Conservation (phyloP, 371 early-diverging fungal genomes). For the Mucor saturninus region DNA sequence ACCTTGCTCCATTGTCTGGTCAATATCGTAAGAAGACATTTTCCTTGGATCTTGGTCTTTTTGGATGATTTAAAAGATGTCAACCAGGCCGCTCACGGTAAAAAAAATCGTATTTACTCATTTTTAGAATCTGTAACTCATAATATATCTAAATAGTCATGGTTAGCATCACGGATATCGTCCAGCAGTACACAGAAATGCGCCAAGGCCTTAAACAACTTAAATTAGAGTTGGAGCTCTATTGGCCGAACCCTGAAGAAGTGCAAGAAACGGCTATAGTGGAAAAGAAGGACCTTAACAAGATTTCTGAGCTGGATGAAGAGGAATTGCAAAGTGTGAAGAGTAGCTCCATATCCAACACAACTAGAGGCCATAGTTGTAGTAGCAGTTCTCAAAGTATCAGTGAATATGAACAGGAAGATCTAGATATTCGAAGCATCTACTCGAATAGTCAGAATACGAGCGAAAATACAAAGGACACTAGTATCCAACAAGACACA, state of each 20-base stretch:
- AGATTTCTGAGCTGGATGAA: not conserved
- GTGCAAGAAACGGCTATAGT: not conserved
- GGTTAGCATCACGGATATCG: conserved; percentile 36
- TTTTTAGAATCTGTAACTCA: too few species aligned
- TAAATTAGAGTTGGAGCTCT: conserved; percentile 19
- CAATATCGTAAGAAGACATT: conserved; percentile 51
- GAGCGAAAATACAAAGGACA: too few species aligned
- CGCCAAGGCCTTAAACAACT: conserved; percentile 35
- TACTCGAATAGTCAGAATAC: too few species aligned
- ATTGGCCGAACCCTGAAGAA: conserved; percentile 18
- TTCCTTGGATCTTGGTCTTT: conserved; percentile 49
- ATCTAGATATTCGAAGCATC: too few species aligned
- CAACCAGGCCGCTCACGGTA: conserved; percentile 47
- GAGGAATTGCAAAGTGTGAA: not conserved
- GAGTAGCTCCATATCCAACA: too few species aligned
- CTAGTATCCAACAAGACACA: too few species aligned
- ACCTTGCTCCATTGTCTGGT: conserved; percentile 56
- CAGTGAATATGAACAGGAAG: too few species aligned
- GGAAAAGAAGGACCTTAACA: not conserved
- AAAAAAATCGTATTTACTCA: not conserved
- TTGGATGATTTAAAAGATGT: conserved; percentile 47
- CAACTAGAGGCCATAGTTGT: too few species aligned
- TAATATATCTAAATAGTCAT: conserved; percentile 18
- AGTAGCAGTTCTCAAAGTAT: too few species aligned
- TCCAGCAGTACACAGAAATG: conserved; percentile 38